A percentile compares a stretch with the other conserved stretches of the same genome.
phyloP scores from a whole-genome alignment of 129 eudicot genomes.

The Solidago caesia region DNA sequence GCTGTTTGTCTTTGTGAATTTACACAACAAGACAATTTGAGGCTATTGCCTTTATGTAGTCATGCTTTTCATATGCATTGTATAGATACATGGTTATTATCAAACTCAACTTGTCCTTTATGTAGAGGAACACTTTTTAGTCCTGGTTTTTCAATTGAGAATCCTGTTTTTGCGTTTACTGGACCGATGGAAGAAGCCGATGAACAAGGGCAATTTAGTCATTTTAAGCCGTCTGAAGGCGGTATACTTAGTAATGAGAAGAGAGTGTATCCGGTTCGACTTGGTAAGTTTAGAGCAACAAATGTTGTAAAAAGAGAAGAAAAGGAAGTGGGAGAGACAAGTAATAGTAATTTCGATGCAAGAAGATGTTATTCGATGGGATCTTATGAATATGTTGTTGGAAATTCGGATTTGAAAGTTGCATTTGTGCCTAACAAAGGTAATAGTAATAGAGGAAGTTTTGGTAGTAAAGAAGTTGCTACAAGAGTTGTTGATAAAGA shows the following conservation, averaged over 20 bases:
- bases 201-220: conserved; percentile 36
- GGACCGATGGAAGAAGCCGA: conserved; percentile 50
- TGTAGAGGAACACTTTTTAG: conserved; percentile 84
- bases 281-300: conserved; percentile 77
- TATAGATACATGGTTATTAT: conserved; percentile 88
- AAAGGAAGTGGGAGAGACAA: conserved; percentile 71
- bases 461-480: conserved; percentile 34
- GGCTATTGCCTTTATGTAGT: conserved; percentile 79
- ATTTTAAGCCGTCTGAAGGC: conserved; percentile 39
- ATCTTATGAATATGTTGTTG: conserved; percentile 89
- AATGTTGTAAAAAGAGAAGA: conserved; percentile 36
- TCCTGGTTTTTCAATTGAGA: conserved; percentile 69
- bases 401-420: conserved; percentile 67
- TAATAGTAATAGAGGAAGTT: conserved; percentile 38
- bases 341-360: conserved; percentile 73
- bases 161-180: conserved; percentile 60
- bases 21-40: conserved; percentile 60
- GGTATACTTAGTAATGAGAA: conserved; percentile 47
- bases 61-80: conserved; percentile 97
- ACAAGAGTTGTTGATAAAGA: conserved; percentile 40
- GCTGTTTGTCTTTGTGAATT: conserved; percentile 96
- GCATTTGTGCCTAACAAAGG: conserved; percentile 50
- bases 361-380: conserved; percentile 98
- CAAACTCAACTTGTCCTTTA: conserved; percentile 92
- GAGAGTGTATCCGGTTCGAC: conserved; percentile 84